Conservation (phyloP, 106 monocot species). For the Agapanthus africanus region DNA sequence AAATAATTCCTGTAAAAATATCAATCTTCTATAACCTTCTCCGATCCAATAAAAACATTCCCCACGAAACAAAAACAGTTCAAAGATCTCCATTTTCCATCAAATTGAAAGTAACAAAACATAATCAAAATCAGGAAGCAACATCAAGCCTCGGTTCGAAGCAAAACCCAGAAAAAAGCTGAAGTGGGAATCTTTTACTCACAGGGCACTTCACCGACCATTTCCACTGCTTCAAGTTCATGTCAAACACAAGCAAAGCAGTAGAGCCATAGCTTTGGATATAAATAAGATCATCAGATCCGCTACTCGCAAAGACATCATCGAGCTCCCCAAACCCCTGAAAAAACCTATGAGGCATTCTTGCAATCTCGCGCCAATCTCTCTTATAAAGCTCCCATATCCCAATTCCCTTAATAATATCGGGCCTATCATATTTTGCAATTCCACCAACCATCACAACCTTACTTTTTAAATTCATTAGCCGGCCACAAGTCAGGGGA, state of each 20-base stretch:
- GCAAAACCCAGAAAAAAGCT: constrained; percentile 82
- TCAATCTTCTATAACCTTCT: constrained; percentile 4
- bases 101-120: too few relatives aligned
- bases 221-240: constrained; percentile 62
- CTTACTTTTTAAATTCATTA: constrained; percentile 74
- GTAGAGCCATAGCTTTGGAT: constrained; percentile 79
- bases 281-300: constrained; percentile 50
- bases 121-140: constrained; percentile 46
- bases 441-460: constrained; percentile 92
- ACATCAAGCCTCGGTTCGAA: constrained; percentile 80
- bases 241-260: constrained; percentile 60
- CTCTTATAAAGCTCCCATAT: constrained; percentile 70
- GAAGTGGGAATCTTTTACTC: constrained; percentile 70
- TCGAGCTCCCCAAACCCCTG: constrained; percentile 88
- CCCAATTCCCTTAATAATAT: constrained; percentile 86
- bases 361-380: constrained; percentile 63
- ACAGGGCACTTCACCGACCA: constrained; percentile 77
- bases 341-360: constrained; percentile 79
- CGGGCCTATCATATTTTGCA: constrained; percentile 58
- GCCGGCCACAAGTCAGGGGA: constrained; percentile 70
- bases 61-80: background rate
- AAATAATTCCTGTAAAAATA: constrained; percentile 3
- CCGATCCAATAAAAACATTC: background rate
- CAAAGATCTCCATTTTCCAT: background rate
- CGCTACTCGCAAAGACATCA: constrained; percentile 83